phyloP scores from a whole-genome alignment of 1,284 basidiomycete genomes.

The Heterobasidion parviporum region DNA sequence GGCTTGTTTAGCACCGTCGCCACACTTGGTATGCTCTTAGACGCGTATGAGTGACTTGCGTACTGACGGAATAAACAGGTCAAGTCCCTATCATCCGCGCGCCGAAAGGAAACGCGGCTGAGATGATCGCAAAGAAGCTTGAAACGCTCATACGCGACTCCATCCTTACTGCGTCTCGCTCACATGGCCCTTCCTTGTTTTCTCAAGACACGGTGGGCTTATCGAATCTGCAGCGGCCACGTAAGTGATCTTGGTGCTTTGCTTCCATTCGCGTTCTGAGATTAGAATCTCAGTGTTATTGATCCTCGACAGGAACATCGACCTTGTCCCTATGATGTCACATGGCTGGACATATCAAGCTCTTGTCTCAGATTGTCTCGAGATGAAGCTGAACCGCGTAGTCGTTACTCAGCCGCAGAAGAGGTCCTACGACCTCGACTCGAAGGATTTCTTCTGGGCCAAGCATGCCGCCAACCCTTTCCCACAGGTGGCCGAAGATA shows the following conservation, averaged over 20 bases:
- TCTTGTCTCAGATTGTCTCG: conserved; percentile 93
- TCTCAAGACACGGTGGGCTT: conserved; percentile 63
- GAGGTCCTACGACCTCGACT: conserved; percentile 92
- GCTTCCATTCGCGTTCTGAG: conserved; percentile 1
- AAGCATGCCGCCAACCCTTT: conserved; percentile 96
- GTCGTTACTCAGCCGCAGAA: conserved; percentile 71
- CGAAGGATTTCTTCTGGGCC: conserved; percentile 99
- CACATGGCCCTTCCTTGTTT: conserved; percentile 52
- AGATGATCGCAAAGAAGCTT: conserved; percentile 95
- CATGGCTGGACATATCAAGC: conserved; percentile 99
- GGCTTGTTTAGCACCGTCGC: conserved; percentile 93
- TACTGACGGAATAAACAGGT: conserved; percentile 36
- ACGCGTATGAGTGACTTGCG: background rate
- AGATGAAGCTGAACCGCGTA: conserved; percentile 95
- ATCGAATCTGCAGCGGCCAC: conserved; percentile 74
- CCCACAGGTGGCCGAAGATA: conserved; percentile 98
- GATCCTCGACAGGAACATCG: conserved; percentile 91
- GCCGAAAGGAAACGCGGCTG: conserved; percentile 93
- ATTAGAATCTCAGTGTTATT: conserved; percentile 62
- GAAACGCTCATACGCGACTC: conserved; percentile 92
- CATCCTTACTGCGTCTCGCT: conserved; percentile 72
- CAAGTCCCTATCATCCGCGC: conserved; percentile 94
- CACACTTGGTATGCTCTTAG: conserved; percentile 62
- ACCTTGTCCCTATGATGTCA: conserved; percentile 90
- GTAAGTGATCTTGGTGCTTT: conserved; percentile 36